Conservation (phyloP, 179 eudicot species). For the Spinacia oleracea region DNA sequence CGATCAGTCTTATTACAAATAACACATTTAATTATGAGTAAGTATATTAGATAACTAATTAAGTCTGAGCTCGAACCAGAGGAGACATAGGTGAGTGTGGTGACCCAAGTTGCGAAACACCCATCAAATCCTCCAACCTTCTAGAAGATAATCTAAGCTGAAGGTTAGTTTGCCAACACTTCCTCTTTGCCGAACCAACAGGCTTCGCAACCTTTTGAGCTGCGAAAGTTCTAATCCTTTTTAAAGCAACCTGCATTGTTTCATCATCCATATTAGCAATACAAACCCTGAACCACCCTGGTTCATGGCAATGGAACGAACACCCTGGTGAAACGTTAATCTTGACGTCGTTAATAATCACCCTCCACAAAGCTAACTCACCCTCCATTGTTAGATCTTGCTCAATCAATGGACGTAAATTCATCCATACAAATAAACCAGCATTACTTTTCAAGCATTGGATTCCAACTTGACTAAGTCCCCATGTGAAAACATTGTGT, state of each 20-base stretch:
- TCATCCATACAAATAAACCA: slow-evolving; percentile 83
- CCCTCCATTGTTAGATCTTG: slow-evolving; percentile 53
- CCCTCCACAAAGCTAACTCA: slow-evolving; percentile 60
- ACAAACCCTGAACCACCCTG: slow-evolving; percentile 91
- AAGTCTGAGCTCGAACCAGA: slow-evolving; percentile 58
- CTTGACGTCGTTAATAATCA: slow-evolving; percentile 64
- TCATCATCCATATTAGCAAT: slow-evolving; percentile 80
- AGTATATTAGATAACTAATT: too few relatives aligned
- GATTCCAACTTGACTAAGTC: slow-evolving; percentile 56
- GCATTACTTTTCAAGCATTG: slow-evolving; percentile 64
- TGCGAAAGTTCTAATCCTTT: slow-evolving; percentile 58
- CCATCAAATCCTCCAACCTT: slow-evolving; percentile 56
- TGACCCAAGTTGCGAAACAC: slow-evolving; percentile 52
- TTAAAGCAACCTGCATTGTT: slow-evolving; percentile 57
- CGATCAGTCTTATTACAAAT: slow-evolving; percentile 21
- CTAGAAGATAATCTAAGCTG: slow-evolving; percentile 53
- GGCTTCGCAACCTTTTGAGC: slow-evolving; percentile 28
- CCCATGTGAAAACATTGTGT: slow-evolving; percentile 51
- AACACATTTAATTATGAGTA: not conserved
- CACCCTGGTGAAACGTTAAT: slow-evolving; percentile 81
- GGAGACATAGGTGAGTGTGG: slow-evolving; percentile 87
- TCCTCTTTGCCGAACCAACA: slow-evolving; percentile 38
- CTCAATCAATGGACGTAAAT: slow-evolving; percentile 50
- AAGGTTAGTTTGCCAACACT: slow-evolving; percentile 53
- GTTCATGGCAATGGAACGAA: slow-evolving; percentile 74